Evolutionary conservation across 768 basidiomycete species (phyloP).

Genomic region (Mycena alexandri): DNA sequence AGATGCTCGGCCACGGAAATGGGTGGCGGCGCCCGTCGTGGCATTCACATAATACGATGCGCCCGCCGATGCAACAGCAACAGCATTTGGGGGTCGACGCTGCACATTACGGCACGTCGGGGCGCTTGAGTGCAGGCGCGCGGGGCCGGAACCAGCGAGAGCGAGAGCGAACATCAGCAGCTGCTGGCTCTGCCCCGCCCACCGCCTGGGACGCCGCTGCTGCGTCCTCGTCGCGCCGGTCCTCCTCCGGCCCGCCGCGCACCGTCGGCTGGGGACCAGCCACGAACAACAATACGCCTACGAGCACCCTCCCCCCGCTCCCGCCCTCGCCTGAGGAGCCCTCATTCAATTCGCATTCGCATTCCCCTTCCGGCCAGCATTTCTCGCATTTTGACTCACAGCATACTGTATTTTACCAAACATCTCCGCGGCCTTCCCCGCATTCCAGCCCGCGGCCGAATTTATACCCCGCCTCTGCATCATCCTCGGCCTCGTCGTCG

Average conservation of each 20-base stretch:
- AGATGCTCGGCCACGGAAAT: slow-evolving; percentile 14
- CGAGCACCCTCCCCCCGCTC: slow-evolving; percentile 39
- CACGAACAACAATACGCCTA: slow-evolving; percentile 19
- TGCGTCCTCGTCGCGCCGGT: slow-evolving; percentile 27
- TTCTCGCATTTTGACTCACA: slow-evolving; percentile 52
- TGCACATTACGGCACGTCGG: slow-evolving; percentile 22
- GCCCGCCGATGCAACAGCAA: slow-evolving; percentile 41
- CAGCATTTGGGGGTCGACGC: slow-evolving; percentile 31
- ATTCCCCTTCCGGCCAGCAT: slow-evolving; percentile 44
- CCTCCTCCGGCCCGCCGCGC: slow-evolving; percentile 32
- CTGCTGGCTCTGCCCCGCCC: slow-evolving; percentile 18
- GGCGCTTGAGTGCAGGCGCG: slow-evolving; percentile 26
- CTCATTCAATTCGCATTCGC: slow-evolving; percentile 30
- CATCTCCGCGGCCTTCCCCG: slow-evolving; percentile 57
- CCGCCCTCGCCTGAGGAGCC: slow-evolving; percentile 65
- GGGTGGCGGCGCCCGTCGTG: slow-evolving; percentile 61
- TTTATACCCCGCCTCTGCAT: slow-evolving; percentile 61
- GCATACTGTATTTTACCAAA: slow-evolving; percentile 77
- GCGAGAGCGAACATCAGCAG: slow-evolving; percentile 27
- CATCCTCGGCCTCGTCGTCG: slow-evolving; percentile 24
- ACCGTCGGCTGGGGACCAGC: slow-evolving; percentile 23
- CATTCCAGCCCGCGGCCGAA: slow-evolving; percentile 54
- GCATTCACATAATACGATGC: slow-evolving; percentile 52
- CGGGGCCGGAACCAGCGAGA: slow-evolving; percentile 38
- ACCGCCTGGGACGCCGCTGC: slow-evolving; percentile 31